A percentile compares a stretch with the other conserved stretches of the same genome.
Evolutionary conservation across 768 basidiomycete species (phyloP).

Genomic region (Cystoderma amianthinum): DNA sequence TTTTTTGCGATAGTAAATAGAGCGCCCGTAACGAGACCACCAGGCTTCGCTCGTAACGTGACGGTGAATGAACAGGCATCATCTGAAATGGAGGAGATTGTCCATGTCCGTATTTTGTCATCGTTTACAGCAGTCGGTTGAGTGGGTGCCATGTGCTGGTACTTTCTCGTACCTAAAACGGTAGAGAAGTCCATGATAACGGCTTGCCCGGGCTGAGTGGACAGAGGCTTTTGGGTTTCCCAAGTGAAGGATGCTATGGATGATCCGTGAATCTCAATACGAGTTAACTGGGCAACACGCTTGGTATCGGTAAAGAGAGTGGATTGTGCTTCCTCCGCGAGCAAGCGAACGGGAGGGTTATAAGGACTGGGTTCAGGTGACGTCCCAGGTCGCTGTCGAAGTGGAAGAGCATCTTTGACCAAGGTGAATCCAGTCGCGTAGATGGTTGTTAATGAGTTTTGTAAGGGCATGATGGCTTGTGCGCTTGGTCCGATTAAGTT

Average conservation of each 20-base stretch:
- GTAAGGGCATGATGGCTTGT: conserved; percentile 46
- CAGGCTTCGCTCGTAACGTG: conserved; percentile 49
- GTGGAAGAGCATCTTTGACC: conserved; percentile 47
- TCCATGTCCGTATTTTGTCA: conserved; percentile 62
- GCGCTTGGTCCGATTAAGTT: conserved; percentile 43
- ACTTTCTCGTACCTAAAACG: conserved; percentile 37
- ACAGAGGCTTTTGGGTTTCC: conserved; percentile 22
- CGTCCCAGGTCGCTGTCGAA: conserved; percentile 29
- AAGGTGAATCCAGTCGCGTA: conserved; percentile 44
- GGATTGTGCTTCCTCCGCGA: conserved; percentile 37
- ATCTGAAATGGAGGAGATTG: conserved; percentile 34
- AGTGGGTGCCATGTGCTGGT: conserved; percentile 44
- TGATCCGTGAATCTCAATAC: conserved; percentile 34
- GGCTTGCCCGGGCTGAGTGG: conserved; percentile 41
- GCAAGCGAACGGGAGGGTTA: conserved; percentile 47
- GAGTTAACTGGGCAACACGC: conserved; percentile 25
- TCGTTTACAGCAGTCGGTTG: conserved; percentile 44
- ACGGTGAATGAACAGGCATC: conserved; percentile 24
- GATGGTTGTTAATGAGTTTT: conserved; percentile 41
- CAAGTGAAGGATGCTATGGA: conserved; percentile 53
- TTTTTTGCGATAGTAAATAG: conserved; percentile 43
- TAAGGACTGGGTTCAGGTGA: conserved; percentile 35
- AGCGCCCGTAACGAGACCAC: conserved; percentile 48
- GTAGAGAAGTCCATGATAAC: conserved; percentile 46
- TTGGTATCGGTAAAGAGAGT: conserved; percentile 19